A percentile compares a stretch with the other conserved stretches of the same genome.
Conservation (phyloP, 306 rosid species). For the Lagenaria siceraria region DNA sequence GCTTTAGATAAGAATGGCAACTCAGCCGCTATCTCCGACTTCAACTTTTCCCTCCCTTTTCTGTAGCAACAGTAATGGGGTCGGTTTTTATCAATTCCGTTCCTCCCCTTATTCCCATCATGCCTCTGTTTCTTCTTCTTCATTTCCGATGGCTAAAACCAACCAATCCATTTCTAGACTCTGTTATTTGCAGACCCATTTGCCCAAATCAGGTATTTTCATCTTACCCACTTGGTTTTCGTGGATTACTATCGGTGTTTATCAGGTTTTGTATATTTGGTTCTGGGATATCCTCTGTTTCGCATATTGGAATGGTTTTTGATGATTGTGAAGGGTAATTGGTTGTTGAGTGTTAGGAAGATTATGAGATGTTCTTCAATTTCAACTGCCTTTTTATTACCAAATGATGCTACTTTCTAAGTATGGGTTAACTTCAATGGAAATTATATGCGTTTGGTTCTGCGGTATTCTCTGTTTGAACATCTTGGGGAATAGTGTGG, state of each 20-base stretch:
- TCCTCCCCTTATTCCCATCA: conserved; percentile 19
- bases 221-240: background rate
- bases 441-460: background rate
- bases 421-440: background rate
- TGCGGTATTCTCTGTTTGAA: conserved; percentile 10
- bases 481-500: background rate
- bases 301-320: background rate
- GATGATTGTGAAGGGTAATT: background rate
- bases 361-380: background rate
- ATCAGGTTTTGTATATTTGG: background rate
- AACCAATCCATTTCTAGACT: conserved; percentile 14
- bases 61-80: background rate
- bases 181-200: conserved; percentile 21
- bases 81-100: conserved; percentile 17
- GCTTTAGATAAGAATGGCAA: conserved; percentile 28
- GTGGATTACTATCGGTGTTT: background rate
- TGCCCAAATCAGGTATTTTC: conserved; percentile 43
- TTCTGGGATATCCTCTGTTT: conserved; percentile 5
- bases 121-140: conserved; percentile 15
- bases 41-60: conserved; percentile 8
- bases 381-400: too few relatives aligned
- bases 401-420: background rate
- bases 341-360: background rate
- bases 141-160: conserved; percentile 8
- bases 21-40: conserved; percentile 41